phyloP scores from a whole-genome alignment of 1,284 basidiomycete species.

The Marasmius tenuissimus region DNA sequence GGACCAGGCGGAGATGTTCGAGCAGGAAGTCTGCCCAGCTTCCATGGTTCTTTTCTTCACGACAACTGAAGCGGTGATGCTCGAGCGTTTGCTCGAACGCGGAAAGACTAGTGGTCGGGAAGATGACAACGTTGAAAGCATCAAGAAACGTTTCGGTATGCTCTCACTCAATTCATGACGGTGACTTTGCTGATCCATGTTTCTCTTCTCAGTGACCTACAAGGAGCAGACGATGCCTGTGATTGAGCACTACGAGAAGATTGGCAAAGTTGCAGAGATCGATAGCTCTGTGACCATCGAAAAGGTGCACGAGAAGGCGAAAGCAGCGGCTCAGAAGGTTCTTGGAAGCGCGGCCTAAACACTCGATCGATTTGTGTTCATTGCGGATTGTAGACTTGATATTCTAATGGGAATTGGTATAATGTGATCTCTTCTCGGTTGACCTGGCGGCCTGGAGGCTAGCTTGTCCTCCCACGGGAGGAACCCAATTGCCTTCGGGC shows the following conservation, averaged over 20 bases:
- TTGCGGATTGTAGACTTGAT: background rate
- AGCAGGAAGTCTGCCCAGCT: constrained; percentile 81
- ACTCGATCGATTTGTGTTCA: background rate
- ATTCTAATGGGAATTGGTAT: background rate
- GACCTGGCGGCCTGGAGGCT: no score
- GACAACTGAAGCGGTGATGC: constrained; percentile 91
- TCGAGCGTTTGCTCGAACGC: constrained; percentile 82
- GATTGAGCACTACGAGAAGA: constrained; percentile 78
- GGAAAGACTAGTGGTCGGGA: constrained; percentile 94
- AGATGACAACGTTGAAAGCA: constrained; percentile 95
- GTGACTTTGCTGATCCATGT: background rate
- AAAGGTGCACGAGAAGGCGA: constrained; percentile 68
- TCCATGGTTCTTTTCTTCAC: constrained; percentile 85
- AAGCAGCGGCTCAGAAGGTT: constrained; percentile 50
- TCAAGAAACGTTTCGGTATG: constrained; percentile 93
- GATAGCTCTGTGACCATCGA: constrained; percentile 77
- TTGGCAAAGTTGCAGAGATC: constrained; percentile 83
- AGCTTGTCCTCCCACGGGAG: no score
- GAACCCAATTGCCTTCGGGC: no score
- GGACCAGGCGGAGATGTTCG: constrained; percentile 96
- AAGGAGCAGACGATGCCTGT: constrained; percentile 95
- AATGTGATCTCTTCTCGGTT: no score
- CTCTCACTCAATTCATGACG: background rate
- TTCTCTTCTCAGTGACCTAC: constrained; percentile 70
- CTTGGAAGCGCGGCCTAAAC: constrained; percentile 23